These are phyloP conservation scores for Chalciporus sphaerocephalus DNA, from an alignment of 768 basidiomycete genomes.

Conservation along the genomic window DNA sequence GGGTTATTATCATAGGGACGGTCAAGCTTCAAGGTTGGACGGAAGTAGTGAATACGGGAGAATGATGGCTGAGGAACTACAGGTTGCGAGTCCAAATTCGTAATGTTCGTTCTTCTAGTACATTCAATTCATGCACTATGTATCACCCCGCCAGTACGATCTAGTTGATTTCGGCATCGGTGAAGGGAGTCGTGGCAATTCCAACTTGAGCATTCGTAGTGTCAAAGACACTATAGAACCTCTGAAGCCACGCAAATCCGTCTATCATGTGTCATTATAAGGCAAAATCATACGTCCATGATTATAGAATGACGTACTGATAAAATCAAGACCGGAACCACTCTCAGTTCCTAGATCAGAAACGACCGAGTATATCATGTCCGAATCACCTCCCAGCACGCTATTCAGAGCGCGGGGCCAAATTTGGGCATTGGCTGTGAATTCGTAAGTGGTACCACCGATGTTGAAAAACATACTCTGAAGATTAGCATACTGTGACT, in stretches of 20 bases:
- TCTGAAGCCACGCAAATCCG: slow-evolving; percentile 55
- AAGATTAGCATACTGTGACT: slow-evolving; percentile 44
- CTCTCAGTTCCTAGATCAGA: slow-evolving; percentile 47
- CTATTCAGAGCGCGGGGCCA: slow-evolving; percentile 62
- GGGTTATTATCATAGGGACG: no score
- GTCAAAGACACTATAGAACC: slow-evolving; percentile 56
- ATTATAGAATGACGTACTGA: slow-evolving; percentile 39
- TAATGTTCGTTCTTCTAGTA: no score
- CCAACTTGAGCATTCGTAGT: slow-evolving; percentile 27
- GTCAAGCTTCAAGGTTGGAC: no score
- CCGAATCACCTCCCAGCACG: slow-evolving; percentile 48
- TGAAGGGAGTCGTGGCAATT: slow-evolving; percentile 35
- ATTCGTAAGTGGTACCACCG: slow-evolving; percentile 44
- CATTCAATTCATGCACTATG: background rate
- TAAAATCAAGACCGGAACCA: slow-evolving; percentile 62
- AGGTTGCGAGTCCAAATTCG: no score
- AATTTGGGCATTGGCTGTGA: slow-evolving; percentile 64
- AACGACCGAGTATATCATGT: slow-evolving; percentile 54
- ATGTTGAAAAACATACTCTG: slow-evolving; percentile 52
- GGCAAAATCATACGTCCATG: background rate
- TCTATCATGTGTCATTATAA: slow-evolving; percentile 31
- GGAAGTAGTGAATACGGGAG: no score
- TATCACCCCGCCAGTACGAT: background rate
- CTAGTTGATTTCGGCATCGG: slow-evolving; percentile 41
- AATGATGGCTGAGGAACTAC: no score